phyloP scores from a whole-genome alignment of 768 basidiomycete genomes.

The Kwoniella mangroviensis region DNA sequence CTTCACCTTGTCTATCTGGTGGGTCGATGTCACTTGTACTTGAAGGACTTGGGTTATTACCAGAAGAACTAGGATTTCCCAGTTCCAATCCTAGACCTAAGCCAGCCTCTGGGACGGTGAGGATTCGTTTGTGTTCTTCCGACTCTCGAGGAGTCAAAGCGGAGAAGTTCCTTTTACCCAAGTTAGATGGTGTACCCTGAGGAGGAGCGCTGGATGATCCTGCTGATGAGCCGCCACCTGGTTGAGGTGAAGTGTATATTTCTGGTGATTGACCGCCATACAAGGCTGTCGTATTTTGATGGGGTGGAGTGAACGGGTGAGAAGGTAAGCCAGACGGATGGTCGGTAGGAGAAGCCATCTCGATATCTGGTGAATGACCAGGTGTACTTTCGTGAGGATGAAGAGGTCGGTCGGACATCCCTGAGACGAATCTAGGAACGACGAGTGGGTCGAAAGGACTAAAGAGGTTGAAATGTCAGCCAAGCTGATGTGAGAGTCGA shows the following conservation, averaged over 20 bases:
- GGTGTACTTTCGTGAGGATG: background rate
- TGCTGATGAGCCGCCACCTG: background rate
- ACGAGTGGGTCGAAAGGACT: too few species aligned
- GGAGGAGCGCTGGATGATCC: background rate
- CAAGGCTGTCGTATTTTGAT: background rate
- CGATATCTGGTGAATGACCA: background rate
- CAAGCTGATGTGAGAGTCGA: too few species aligned
- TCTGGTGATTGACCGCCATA: background rate
- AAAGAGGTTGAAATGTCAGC: too few species aligned
- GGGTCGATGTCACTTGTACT: background rate
- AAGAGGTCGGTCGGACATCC: background rate
- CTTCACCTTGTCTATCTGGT: background rate
- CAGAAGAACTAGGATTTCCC: background rate
- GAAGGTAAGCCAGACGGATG: background rate
- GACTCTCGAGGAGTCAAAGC: background rate
- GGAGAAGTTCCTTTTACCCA: background rate
- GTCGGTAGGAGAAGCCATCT: background rate
- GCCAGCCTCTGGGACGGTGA: too few species aligned
- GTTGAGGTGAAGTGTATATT: background rate
- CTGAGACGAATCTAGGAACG: background rate
- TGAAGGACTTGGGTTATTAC: background rate
- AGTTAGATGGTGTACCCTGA: background rate
- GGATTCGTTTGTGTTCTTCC: background rate
- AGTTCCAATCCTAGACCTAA: background rate
- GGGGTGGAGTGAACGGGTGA: background rate